Base-by-base conservation (phyloP, 495 filamentous ascomycete genomes). In the Neurospora sp. region DNA sequence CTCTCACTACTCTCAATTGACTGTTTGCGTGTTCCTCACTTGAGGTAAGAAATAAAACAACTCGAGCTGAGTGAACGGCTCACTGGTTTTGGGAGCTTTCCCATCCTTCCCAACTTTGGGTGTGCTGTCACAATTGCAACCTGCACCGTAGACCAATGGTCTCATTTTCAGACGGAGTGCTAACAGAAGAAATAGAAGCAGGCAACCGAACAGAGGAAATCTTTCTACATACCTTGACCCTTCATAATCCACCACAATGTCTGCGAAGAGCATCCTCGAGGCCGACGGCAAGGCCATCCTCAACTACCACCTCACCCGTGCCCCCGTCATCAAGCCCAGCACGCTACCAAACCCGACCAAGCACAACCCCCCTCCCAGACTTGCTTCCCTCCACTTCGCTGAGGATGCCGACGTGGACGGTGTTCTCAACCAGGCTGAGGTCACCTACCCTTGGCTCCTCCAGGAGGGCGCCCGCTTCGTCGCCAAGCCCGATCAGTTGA, bases 241-340 rank as follows among this genome's bases (percentile, higher is more conserved):
- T 53, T 69, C 59, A 69, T 74, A 73, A 76, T 71, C 71, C 68
- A 78, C 76, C 72, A 87, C 80, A 87, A 99, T 99, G 96, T 96
- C 96, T 82, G 96, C 96, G 83, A 99, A 99, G 86, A 91, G 95
- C 73, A 98, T 99, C 80, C 84, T 90, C 89, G 96, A 99, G 86
- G 96, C 96, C 87, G 96, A 99, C 86, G 96, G 96, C 89, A 99
- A 99, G 92, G 96, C 96, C 87, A 98, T 99, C 87, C 87, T 99
- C 88, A 98, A 97, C 91, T 99, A 97, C 88, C 96, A 99, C 89
- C 94, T 99, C 87, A 99, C 96, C 77, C 92, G 96, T 79, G 94
- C 96, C 73, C 91, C 95, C 72, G 91, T 97, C 81, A 98, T 99
- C 89, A 97, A 97, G 90, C 94, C 96, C 70, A 93, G 94, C 79